Evolutionary conservation across 192 early-diverging fungal species (phyloP), one percentile per base, ranked within the genome.

Genomic region (Backusella mclennaniae): DNA sequence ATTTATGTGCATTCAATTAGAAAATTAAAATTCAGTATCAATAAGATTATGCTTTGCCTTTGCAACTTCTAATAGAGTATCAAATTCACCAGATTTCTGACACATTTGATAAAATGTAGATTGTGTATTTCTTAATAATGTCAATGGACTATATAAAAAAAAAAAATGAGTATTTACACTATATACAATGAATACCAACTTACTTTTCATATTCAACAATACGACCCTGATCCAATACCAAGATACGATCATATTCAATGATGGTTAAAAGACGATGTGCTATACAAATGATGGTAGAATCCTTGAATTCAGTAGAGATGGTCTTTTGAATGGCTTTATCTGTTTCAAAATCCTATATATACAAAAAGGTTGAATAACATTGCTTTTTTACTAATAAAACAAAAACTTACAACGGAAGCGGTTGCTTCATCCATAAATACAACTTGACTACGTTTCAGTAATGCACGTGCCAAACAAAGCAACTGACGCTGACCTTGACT

Each of bases 401-500:
- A 26, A 33, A n/a, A 3, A n/a, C 19, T 56, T 53, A 56, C 52
- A 11, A 73, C 73, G 46, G 74, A 80, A 15, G 87, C 82, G 6
- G 84, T 90, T 21, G 84, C 84, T 80, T 90, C 89, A 44, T 89
- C 90, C 53, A 90, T 86, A 4, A 90, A 83, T 76, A 88, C 68
- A 70, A 89, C 80, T 21, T 35, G 52, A 66, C 80, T 35, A 4
- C 69, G 44, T 49, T 92, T 88, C 36, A 96, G 81, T 67, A 95
- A 84, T 0, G 95, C 93, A 66, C 95, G 89, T 0, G 95, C 95
- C 52, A 96, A 84, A 67, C 91, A 91, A 6, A 96, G 78, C 26
- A 96, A 80, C 77, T 95, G 94, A 7, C 94, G 86, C 74, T 96
- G 94, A 1, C 95, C 95, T 36, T 93, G 85, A 17, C 89, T 91